These are phyloP conservation scores for Salicornia ramosissima DNA, from an alignment of 148 eudicot species.

Conservation along the genomic window DNA sequence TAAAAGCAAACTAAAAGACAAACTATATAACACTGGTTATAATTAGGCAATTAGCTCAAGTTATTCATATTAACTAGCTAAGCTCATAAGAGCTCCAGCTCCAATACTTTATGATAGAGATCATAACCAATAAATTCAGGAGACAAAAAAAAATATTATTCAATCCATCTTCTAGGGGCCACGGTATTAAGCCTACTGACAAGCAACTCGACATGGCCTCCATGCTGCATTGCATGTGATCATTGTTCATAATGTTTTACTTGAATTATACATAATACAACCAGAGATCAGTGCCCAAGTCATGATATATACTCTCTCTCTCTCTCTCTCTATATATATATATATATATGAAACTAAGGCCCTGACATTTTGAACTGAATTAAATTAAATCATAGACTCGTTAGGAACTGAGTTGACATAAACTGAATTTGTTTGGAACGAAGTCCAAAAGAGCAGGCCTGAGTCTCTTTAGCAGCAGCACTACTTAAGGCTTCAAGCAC, in stretches of 20 bases:
- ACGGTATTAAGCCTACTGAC: neutral
- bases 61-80: too few species aligned
- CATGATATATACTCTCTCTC: too few species aligned
- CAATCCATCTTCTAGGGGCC: neutral
- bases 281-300: neutral
- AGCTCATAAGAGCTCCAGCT: too few species aligned
- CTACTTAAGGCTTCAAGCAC: constrained; percentile 3
- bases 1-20: too few species aligned
- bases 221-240: neutral
- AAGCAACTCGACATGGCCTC: neutral
- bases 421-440: too few species aligned
- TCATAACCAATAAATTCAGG: neutral
- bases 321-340: too few species aligned
- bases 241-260: neutral
- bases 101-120: neutral
- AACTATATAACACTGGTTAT: too few species aligned
- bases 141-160: neutral
- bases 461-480: neutral
- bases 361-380: neutral
- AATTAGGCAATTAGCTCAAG: too few species aligned
- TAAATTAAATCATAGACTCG: too few species aligned
- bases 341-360: too few species aligned
- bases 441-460: too few species aligned
- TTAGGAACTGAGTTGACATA: too few species aligned
- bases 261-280: neutral